Evolutionary conservation across 257 asterid genomes (phyloP).

Genomic region (Nicotiana undulata): DNA sequence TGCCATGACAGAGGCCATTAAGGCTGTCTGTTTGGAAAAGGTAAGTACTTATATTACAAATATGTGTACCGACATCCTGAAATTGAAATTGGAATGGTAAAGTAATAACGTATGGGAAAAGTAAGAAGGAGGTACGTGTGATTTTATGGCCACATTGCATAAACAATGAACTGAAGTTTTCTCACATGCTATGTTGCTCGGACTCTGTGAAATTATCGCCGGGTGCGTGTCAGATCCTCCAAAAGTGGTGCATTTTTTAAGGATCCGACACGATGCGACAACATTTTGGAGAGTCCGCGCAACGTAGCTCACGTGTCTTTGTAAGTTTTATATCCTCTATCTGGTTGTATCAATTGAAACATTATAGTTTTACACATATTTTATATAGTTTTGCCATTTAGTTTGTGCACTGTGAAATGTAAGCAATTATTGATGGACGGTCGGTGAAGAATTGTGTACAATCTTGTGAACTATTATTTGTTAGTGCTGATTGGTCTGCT

Average conservation of each 20-base stretch:
- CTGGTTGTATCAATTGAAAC: not conserved
- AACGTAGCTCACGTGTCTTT: too few relatives aligned
- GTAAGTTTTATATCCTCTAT: not conserved
- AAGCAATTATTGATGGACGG: not conserved
- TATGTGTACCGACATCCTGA: not conserved
- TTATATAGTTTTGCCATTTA: not conserved
- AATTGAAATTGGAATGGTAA: not conserved
- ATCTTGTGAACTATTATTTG: not conserved
- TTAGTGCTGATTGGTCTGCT: not conserved
- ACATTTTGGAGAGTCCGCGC: too few relatives aligned
- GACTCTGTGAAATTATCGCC: too few relatives aligned
- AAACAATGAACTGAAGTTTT: not conserved
- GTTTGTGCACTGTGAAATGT: not conserved
- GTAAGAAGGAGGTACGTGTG: not conserved
- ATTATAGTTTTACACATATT: not conserved
- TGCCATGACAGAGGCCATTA: conserved; percentile 83
- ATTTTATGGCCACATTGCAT: not conserved
- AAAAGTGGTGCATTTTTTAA: too few relatives aligned
- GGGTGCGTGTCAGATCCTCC: too few relatives aligned
- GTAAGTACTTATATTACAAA: conserved; percentile 31
- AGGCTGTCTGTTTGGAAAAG: conserved; percentile 55
- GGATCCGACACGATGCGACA: too few relatives aligned
- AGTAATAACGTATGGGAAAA: not conserved
- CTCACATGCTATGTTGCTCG: too few relatives aligned
- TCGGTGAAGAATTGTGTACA: not conserved